Evolutionary conservation across 2,329 filamentous ascomycete species (phyloP).

Genomic region (Sporothrix phasma): DNA sequence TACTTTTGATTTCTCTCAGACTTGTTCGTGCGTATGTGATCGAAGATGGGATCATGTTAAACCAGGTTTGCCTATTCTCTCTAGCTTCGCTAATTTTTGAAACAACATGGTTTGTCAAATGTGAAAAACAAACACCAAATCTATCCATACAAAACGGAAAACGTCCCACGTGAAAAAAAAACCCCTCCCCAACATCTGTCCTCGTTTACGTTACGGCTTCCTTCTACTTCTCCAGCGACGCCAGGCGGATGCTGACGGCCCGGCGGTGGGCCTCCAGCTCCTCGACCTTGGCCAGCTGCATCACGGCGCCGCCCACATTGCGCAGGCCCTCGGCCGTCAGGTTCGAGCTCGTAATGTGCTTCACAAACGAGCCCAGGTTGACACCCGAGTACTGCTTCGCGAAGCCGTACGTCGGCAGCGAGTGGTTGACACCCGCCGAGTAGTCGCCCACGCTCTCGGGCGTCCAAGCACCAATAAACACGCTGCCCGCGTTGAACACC

Average conservation of each 20-base stretch:
- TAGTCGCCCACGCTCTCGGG: conserved; percentile 97
- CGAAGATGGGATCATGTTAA: not conserved
- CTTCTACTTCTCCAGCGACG: conserved; percentile 10
- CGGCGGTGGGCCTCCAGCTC: conserved; percentile 88
- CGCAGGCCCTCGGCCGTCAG: conserved; percentile 74
- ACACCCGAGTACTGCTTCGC: conserved; percentile 98
- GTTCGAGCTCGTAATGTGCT: conserved; percentile 94
- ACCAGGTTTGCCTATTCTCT: not conserved
- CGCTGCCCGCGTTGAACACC: conserved; percentile 89
- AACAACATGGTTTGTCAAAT: not conserved
- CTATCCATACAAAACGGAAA: not conserved
- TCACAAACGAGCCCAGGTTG: conserved; percentile 90
- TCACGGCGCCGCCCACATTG: conserved; percentile 81
- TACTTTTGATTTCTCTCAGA: no score
- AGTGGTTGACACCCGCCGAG: conserved; percentile 95
- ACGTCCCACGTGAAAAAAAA: not conserved
- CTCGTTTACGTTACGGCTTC: no score
- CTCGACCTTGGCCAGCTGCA: conserved; percentile 90
- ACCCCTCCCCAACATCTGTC: not conserved
- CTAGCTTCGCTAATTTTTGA: not conserved
- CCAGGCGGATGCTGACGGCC: conserved; percentile 74
- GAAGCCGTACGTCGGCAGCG: conserved; percentile 91
- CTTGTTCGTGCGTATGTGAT: not conserved
- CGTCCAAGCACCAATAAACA: conserved; percentile 94
- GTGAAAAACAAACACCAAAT: not conserved